Evolutionary conservation across 1,284 basidiomycete species (phyloP), one percentile per base, ranked within the genome.

Genomic region (Ceraceosorus guamensis): DNA sequence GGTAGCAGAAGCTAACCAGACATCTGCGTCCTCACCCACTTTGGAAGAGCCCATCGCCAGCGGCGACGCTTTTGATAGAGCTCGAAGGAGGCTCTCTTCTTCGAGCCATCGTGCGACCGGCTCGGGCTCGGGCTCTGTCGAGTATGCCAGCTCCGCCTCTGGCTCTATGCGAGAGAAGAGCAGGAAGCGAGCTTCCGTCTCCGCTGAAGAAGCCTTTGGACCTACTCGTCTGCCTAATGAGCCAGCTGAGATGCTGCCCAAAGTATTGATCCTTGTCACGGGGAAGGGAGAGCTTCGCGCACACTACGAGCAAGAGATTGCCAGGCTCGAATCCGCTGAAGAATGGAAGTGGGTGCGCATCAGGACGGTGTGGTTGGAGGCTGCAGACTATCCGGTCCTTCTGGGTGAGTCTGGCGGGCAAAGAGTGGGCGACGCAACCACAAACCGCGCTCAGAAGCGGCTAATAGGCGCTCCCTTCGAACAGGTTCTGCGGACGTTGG

Each of bases 401-500:
- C 57, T 72, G 5, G 54, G 39, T 41, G 39, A 41, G 39, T 41
- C 10, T 1, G 11, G 39, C 24, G 24, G 24, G 24, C 24, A 24
- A 3, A 24, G 24, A 24, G 3, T 24, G 24, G 24, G 3, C 24
- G 24, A 24, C 24, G 24, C 24, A 24, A 24, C 24, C 24, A 24
- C 24, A 24, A 24, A 24, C 24, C 24, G 24, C 24, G 24, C 24
- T 24, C 24, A 24, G 24, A 24, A 24, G 24, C 24, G 24, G 24
- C 24, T 24, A 24, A 24, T 24, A 24, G 3, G 24, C 24, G 24
- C 24, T 24, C 24, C 24, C 24, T 24, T 24, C 24, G 24, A 24
- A 10, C 60, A 89, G 89, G 93, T 32, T 87, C 88, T 4, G 90
- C 91, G 3, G 91, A 98, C 76, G 68, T 99, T 16, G 95, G 95